phyloP scores from a whole-genome alignment of 202 grass and related monocot genomes.

The Saccharum hybrid region DNA sequence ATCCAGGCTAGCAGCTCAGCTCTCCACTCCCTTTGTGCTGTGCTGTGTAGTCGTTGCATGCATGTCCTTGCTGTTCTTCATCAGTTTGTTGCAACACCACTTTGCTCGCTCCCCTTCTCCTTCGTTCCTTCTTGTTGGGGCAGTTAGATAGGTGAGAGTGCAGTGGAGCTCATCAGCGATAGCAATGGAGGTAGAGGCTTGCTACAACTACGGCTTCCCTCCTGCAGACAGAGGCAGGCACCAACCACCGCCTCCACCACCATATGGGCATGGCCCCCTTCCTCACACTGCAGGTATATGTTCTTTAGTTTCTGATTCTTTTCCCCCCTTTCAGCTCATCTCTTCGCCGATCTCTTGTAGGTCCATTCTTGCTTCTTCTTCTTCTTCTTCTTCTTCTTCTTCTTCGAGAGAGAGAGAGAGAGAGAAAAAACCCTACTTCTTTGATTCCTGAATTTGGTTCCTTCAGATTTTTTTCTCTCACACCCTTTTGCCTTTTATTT shows the following conservation, averaged over 20 bases:
- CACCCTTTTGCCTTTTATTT: constrained; percentile 28
- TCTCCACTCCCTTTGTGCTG: constrained; percentile 36
- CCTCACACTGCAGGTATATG: constrained; percentile 37
- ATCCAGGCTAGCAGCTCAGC: neutral
- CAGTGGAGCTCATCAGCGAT: neutral
- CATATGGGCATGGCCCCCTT: constrained; percentile 31
- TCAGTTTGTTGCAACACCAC: neutral
- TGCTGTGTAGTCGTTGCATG: constrained; percentile 34
- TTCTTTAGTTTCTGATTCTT: constrained; percentile 24
- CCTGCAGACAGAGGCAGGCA: constrained; percentile 44
- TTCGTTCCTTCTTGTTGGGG: neutral
- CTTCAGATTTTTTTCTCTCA: constrained; percentile 1
- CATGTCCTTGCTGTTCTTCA: constrained; percentile 11
- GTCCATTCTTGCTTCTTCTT: neutral
- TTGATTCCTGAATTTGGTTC: constrained; percentile 19
- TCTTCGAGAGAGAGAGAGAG: neutral
- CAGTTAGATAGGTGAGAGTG: constrained; percentile 16
- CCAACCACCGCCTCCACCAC: constrained; percentile 38
- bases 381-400: too few species aligned
- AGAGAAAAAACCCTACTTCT: neutral
- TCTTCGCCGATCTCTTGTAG: neutral
- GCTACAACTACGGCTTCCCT: constrained; percentile 50
- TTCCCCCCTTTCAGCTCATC: neutral
- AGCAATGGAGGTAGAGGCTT: constrained; percentile 55
- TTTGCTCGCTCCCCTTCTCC: neutral